Conservation (phyloP, 1,139 yeast species). For the Casaregolazyma suthepensis region DNA sequence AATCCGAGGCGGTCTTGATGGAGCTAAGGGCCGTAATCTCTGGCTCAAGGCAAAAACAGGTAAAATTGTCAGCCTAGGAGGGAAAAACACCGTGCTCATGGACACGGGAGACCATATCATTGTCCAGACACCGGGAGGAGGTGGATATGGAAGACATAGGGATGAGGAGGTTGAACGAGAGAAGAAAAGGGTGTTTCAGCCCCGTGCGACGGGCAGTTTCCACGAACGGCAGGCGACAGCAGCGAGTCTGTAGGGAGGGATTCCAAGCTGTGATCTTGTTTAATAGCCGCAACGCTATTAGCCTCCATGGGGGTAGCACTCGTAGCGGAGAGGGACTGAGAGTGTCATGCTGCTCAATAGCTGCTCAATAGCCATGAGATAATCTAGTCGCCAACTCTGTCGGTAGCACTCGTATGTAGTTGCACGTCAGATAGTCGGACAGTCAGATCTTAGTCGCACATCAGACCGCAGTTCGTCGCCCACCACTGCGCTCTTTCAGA, state of each 20-base stretch:
- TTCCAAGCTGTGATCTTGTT: no score
- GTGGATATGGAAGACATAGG: slow-evolving; percentile 30
- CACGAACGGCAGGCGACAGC: slow-evolving; percentile 5
- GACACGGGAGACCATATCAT: slow-evolving; percentile 51
- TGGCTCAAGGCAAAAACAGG: slow-evolving; percentile 37
- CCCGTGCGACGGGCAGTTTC: slow-evolving; percentile 10
- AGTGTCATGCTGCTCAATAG: no score
- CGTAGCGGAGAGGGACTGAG: no score
- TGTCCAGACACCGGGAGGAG: slow-evolving; percentile 48
- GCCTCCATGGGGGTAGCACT: no score
- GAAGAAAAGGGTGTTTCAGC: slow-evolving; percentile 2
- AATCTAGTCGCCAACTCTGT: no score
- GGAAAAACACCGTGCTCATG: slow-evolving; percentile 48
- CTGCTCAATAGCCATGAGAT: no score
- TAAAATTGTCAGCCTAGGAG: slow-evolving; percentile 44
- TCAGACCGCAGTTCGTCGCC: no score
- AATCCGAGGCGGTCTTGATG: slow-evolving; percentile 53
- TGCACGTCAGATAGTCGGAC: no score
- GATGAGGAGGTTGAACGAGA: neutral
- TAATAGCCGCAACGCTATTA: no score
- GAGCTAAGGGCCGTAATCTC: slow-evolving; percentile 52
- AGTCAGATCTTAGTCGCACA: no score
- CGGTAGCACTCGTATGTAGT: no score
- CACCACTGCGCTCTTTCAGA: no score
- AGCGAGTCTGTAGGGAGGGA: neutral